These are phyloP conservation scores for Solanum sitiens DNA, from an alignment of 257 asterid genomes.

Conservation along the genomic window DNA sequence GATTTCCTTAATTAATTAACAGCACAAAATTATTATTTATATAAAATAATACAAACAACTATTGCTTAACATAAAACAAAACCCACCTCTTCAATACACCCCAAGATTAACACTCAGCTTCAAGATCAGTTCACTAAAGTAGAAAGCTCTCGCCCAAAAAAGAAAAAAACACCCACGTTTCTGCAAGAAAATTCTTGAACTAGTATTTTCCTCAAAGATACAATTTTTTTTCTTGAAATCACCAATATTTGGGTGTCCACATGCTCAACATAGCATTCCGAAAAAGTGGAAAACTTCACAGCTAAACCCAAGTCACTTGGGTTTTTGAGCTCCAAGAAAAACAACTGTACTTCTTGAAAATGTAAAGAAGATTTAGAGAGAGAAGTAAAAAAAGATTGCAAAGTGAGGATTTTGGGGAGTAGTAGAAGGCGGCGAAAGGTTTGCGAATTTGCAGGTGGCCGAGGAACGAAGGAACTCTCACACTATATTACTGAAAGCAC, in stretches of 20 bases:
- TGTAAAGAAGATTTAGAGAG: background rate
- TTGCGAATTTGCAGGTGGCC: conserved; percentile 19
- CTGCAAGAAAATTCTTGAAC: background rate
- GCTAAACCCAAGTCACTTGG: conserved; percentile 15
- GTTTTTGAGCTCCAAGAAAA: conserved; percentile 39
- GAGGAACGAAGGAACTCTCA: conserved; percentile 4
- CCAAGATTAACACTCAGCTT: conserved; percentile 2
- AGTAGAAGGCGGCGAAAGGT: conserved; percentile 37
- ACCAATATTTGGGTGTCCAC: conserved; percentile 40
- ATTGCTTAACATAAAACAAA: conserved; percentile 4
- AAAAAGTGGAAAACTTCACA: conserved; percentile 22
- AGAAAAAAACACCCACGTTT: background rate
- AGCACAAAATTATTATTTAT: conserved; percentile 16
- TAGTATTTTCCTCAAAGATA: conserved; percentile 1
- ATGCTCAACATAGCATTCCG: conserved; percentile 26
- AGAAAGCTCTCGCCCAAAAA: background rate
- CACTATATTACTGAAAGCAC: background rate
- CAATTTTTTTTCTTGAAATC: conserved; percentile 18
- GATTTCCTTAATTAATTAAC: conserved; percentile 30
- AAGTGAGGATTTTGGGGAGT: background rate
- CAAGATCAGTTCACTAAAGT: background rate
- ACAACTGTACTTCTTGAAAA: conserved; percentile 15
- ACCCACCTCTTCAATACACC: conserved; percentile 25
- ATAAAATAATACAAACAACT: conserved; percentile 1
- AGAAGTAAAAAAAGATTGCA: background rate